Evolutionary conservation across 805 yeast species (phyloP).

Genomic region (Cyberlindnera sargentensis): DNA sequence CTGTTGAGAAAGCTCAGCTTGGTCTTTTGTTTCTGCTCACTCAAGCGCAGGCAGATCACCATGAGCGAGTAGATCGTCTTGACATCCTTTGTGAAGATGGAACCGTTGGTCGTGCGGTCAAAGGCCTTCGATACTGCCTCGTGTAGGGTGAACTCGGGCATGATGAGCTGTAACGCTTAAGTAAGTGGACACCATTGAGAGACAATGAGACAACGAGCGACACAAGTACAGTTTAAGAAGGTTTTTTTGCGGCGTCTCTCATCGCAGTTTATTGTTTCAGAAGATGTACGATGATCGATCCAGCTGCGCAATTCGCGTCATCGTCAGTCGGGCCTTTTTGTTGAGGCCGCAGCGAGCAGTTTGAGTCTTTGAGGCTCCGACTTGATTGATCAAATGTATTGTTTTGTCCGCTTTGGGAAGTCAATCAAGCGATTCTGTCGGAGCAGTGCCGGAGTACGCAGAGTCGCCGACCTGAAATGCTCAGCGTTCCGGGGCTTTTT

Average conservation of each 20-base stretch:
- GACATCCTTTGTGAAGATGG: conserved; percentile 48
- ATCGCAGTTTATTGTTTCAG: too few species aligned
- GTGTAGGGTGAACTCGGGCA: conserved; percentile 26
- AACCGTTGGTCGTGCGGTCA: conserved; percentile 45
- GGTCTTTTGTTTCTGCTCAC: conserved; percentile 23
- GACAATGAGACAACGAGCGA: too few species aligned
- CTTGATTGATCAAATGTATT: conserved; percentile 3
- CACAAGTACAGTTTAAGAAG: too few species aligned
- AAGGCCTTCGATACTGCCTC: conserved; percentile 39
- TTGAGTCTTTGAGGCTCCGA: too few species aligned
- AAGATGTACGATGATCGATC: too few species aligned
- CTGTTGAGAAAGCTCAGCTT: conserved; percentile 25
- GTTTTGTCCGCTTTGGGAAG: conserved; percentile 18
- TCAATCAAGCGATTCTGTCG: conserved; percentile 8
- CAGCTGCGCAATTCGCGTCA: too few species aligned
- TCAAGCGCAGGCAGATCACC: conserved; percentile 34
- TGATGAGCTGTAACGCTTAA: not conserved
- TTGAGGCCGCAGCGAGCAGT: too few species aligned
- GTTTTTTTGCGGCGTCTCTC: too few species aligned
- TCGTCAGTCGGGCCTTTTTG: too few species aligned
- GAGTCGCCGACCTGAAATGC: too few species aligned
- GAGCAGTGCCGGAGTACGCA: not conserved
- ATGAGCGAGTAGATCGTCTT: conserved; percentile 54
- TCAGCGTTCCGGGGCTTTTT: too few species aligned
- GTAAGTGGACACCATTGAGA: too few species aligned